Percentiles rank a stretch among this genome's conserved stretches.
Evolutionary conservation across 2,329 filamentous ascomycete genomes (phyloP).

Genomic region (Dactylellina cionopaga): DNA sequence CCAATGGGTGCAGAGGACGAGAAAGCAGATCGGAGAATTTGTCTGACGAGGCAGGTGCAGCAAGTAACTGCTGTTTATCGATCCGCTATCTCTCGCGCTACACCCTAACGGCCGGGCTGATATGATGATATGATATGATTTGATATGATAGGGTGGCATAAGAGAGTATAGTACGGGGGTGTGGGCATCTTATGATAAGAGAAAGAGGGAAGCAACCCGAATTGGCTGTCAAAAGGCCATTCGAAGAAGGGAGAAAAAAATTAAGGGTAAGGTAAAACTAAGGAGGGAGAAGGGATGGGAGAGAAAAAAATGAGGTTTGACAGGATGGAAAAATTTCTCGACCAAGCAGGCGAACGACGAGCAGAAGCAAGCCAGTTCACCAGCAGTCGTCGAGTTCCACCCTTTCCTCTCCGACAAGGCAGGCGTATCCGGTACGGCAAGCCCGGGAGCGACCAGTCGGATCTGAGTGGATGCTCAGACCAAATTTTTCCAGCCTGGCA

Average conservation of each 20-base stretch:
- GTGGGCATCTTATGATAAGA: conserved; percentile 38
- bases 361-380: conserved; percentile 31
- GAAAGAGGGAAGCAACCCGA: conserved; percentile 27
- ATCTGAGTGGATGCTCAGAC: conserved; percentile 29
- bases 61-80: conserved; percentile 41
- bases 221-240: conserved; percentile 35
- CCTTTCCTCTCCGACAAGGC: conserved; percentile 36
- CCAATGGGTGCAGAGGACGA: conserved; percentile 25
- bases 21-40: conserved; percentile 41
- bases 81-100: conserved; percentile 40
- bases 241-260: conserved; percentile 12
- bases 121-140: conserved; percentile 27
- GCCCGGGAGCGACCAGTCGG: conserved; percentile 50
- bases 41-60: conserved; percentile 43
- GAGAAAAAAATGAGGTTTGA: conserved; percentile 19
- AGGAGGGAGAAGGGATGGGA: conserved; percentile 12
- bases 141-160: conserved; percentile 39
- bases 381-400: no score
- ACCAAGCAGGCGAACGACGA: conserved; percentile 46
- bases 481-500: background rate
- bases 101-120: conserved; percentile 20
- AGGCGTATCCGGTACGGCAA: conserved; percentile 40
- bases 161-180: conserved; percentile 9
- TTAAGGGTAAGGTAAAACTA: no score
- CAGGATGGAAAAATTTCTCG: conserved; percentile 48